phyloP scores from a whole-genome alignment of 805 yeast species.

The Wickerhamomyces sydowiorum region DNA sequence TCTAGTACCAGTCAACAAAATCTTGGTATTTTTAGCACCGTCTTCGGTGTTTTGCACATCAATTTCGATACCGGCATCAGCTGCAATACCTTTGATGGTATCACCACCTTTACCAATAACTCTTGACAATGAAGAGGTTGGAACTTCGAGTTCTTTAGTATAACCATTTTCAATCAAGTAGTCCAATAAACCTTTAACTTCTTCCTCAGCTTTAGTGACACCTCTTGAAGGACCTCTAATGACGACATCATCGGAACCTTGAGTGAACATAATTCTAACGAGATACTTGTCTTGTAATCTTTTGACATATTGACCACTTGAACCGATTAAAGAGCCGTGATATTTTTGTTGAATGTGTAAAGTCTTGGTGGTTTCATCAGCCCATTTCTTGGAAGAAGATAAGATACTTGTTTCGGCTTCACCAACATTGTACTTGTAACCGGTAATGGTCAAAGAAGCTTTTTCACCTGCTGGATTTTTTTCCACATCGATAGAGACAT shows the following conservation, averaged over 20 bases:
- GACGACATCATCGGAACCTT: slow-evolving; percentile 50
- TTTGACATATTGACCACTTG: slow-evolving; percentile 72
- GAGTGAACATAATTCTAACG: slow-evolving; percentile 76
- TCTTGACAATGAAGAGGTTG: slow-evolving; percentile 69
- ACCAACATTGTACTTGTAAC: slow-evolving; percentile 72
- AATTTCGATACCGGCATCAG: slow-evolving; percentile 49
- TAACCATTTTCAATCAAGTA: slow-evolving; percentile 86
- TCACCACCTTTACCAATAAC: slow-evolving; percentile 91
- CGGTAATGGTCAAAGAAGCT: slow-evolving; percentile 57
- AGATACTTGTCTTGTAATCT: slow-evolving; percentile 85
- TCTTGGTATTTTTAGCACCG: slow-evolving; percentile 46
- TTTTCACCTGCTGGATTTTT: slow-evolving; percentile 40
- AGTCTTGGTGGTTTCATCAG: slow-evolving; percentile 69
- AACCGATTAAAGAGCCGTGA: slow-evolving; percentile 81
- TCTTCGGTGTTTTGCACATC: slow-evolving; percentile 35
- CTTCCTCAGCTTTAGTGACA: slow-evolving; percentile 77
- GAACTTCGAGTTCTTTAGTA: slow-evolving; percentile 57
- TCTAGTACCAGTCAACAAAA: slow-evolving; percentile 75
- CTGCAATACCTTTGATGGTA: slow-evolving; percentile 72
- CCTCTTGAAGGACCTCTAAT: slow-evolving; percentile 90
- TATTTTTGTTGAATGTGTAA: slow-evolving; percentile 68
- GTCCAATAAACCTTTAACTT: slow-evolving; percentile 73
- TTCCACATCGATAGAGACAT: slow-evolving; percentile 70
- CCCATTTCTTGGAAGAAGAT: slow-evolving; percentile 64
- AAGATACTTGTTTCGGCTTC: slow-evolving; percentile 59